These are phyloP conservation scores for Tinospora cordifolia DNA, from an alignment of 164 flowering plant genomes.

Conservation along the genomic window DNA sequence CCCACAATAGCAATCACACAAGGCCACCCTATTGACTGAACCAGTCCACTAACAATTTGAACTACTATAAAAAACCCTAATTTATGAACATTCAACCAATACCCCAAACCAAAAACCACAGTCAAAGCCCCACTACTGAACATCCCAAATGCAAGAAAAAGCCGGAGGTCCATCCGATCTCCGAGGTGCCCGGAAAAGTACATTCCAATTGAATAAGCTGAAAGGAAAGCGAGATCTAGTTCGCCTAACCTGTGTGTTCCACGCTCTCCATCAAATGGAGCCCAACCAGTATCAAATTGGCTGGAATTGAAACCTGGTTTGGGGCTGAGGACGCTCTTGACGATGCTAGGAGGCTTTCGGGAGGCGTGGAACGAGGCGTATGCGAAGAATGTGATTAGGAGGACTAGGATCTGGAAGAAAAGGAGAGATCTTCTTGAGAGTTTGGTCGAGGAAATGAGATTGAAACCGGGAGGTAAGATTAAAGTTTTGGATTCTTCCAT, in stretches of 20 bases:
- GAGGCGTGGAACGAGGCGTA: conserved; percentile 95
- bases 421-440: conserved; percentile 40
- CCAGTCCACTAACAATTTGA: conserved; percentile 66
- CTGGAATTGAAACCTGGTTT: conserved; percentile 14
- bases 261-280: conserved; percentile 59
- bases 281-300: conserved; percentile 50
- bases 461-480: conserved; percentile 31
- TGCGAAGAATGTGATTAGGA: conserved; percentile 69
- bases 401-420: conserved; percentile 50
- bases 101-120: conserved; percentile 62
- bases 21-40: conserved; percentile 96
- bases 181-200: conserved; percentile 77
- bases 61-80: conserved; percentile 50
- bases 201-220: conserved; percentile 70
- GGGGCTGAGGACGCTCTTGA: conserved; percentile 62
- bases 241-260: conserved; percentile 84
- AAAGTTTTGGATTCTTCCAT: conserved; percentile 22
- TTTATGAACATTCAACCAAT: conserved; percentile 56
- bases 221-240: conserved; percentile 80
- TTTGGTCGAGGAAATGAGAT: conserved; percentile 32
- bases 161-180: conserved; percentile 65
- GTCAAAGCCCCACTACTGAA: conserved; percentile 63
- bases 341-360: conserved; percentile 89
- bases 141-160: conserved; percentile 76
- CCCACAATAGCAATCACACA: conserved; percentile 87